Evolutionary conservation across 805 yeast genomes (phyloP).

Genomic region (Metschnikowia lochheadii): DNA sequence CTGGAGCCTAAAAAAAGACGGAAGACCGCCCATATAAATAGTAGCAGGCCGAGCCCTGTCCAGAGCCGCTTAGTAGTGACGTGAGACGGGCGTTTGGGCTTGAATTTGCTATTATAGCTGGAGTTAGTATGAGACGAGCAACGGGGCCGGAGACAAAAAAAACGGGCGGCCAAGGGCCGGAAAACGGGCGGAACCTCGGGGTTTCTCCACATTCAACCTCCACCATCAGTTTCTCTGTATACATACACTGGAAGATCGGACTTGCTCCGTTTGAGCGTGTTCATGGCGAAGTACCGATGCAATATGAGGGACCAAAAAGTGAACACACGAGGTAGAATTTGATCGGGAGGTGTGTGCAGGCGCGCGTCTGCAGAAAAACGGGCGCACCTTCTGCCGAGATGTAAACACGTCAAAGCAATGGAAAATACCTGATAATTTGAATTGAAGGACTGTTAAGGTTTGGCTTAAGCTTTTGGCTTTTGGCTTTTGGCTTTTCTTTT

Average conservation of each 20-base stretch:
- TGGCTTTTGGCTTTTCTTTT: too few relatives aligned
- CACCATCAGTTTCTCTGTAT: not conserved
- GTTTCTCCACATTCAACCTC: too few relatives aligned
- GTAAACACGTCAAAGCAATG: too few relatives aligned
- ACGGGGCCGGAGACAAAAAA: not conserved
- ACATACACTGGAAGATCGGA: slow-evolving; percentile 47
- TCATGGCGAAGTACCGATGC: slow-evolving; percentile 8
- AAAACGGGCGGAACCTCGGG: too few relatives aligned
- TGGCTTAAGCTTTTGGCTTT: too few relatives aligned
- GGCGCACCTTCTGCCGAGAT: not conserved
- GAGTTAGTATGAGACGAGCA: slow-evolving; percentile 2
- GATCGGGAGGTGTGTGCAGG: slow-evolving; percentile 4
- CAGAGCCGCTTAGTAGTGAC: slow-evolving; percentile 5
- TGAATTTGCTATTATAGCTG: slow-evolving; percentile 9
- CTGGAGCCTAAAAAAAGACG: not conserved
- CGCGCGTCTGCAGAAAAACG: slow-evolving; percentile 1
- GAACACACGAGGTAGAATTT: slow-evolving; percentile 5
- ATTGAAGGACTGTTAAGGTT: too few relatives aligned
- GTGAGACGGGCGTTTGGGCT: slow-evolving; percentile 13
- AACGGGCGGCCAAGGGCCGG: not conserved
- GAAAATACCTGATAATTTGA: too few relatives aligned
- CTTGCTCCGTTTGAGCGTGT: slow-evolving; percentile 21
- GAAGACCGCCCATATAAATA: slow-evolving; percentile 8
- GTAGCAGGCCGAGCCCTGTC: slow-evolving; percentile 10
- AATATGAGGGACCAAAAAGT: not conserved